Percentiles rank a stretch among this genome's conserved stretches.
Conservation (phyloP, 2,329 filamentous ascomycete genomes). For the Seiridium cupressi region DNA sequence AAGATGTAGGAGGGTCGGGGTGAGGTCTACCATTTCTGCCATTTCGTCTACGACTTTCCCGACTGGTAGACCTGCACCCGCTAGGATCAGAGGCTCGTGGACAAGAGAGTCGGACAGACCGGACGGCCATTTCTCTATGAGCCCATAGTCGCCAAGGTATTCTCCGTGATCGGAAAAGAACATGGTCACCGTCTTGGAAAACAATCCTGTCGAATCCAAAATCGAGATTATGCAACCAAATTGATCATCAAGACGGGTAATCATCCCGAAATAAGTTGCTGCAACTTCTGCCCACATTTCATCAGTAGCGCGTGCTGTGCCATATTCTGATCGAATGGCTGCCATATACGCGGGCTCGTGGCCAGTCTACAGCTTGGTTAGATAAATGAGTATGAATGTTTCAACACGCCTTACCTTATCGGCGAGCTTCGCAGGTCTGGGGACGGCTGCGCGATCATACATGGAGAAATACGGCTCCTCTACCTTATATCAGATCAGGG, state of each 20-base stretch:
- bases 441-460: conserved; percentile 34
- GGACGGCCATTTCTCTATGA: conserved; percentile 49
- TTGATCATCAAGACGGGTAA: conserved; percentile 42
- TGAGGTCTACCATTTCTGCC: conserved; percentile 43
- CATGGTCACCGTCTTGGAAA: conserved; percentile 38
- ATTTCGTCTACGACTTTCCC: conserved; percentile 18
- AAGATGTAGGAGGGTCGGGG: conserved; percentile 40
- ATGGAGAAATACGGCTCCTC: conserved; percentile 47
- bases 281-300: conserved; percentile 36
- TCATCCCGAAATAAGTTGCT: conserved; percentile 43
- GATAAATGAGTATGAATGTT: not conserved
- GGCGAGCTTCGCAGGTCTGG: not conserved
- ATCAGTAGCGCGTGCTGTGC: conserved; percentile 34
- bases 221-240: conserved; percentile 38
- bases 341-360: conserved; percentile 42
- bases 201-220: conserved; percentile 30
- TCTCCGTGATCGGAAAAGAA: conserved; percentile 46
- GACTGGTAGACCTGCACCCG: conserved; percentile 13
- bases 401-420: not conserved
- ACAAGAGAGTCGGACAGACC: conserved; percentile 39
- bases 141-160: conserved; percentile 45
- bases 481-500: conserved; percentile 23
- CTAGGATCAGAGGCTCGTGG: conserved; percentile 42
- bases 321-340: conserved; percentile 34
- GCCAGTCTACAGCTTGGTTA: conserved; percentile 30